phyloP scores from a whole-genome alignment of 2,329 filamentous ascomycete genomes.

The Colletotrichum higginsianum region DNA sequence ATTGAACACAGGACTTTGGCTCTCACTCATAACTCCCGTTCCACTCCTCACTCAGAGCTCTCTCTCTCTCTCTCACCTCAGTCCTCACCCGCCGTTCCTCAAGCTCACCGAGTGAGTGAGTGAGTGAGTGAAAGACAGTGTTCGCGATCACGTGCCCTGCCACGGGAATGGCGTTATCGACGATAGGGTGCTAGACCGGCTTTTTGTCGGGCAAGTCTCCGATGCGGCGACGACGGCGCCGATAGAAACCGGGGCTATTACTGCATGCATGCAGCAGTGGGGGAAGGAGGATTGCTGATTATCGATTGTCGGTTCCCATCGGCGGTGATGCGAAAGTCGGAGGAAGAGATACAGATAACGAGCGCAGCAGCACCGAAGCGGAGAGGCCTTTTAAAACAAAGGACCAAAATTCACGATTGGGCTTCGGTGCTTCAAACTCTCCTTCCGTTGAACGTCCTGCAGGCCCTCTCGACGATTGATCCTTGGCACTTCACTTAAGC shows the following conservation, averaged over 20 bases:
- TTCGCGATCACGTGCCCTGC: conserved; percentile 25
- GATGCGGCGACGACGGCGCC: conserved; percentile 12
- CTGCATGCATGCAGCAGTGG: conserved; percentile 23
- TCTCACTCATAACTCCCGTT: too few relatives aligned
- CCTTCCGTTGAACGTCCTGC: not conserved
- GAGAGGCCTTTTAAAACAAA: not conserved
- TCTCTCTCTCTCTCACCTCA: not conserved
- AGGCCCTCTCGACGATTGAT: not conserved
- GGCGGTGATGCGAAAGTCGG: conserved; percentile 5
- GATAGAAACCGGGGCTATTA: conserved; percentile 25
- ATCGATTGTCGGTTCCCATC: conserved; percentile 15
- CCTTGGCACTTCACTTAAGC: not conserved
- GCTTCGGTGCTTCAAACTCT: not conserved
- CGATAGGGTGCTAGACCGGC: conserved; percentile 20
- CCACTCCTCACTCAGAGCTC: too few relatives aligned
- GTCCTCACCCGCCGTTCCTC: too few relatives aligned
- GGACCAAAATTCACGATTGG: not conserved
- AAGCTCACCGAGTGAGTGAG: too few relatives aligned
- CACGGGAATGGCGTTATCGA: conserved; percentile 20
- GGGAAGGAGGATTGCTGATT: too few relatives aligned
- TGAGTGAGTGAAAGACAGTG: not conserved
- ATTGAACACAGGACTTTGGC: too few relatives aligned
- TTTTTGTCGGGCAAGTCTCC: conserved; percentile 37
- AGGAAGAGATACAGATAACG: not conserved
- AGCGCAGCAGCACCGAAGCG: not conserved